A percentile compares a stretch with the other conserved stretches of the same genome.
These are phyloP conservation scores for Plasmodium blacklocki DNA, from an alignment of 169 alveolate genomes.

Conservation along the genomic window DNA sequence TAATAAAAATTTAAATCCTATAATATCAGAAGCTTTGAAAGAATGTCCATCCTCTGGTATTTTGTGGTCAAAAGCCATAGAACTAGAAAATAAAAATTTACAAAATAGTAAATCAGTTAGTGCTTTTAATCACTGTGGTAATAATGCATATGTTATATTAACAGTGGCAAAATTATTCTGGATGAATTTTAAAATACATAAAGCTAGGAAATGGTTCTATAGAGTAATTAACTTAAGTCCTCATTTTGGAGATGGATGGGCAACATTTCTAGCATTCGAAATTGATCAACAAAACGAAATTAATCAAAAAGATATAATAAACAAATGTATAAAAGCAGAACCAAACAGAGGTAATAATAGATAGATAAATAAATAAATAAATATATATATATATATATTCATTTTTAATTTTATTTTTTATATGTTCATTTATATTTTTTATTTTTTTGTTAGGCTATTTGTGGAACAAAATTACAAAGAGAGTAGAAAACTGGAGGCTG, in stretches of 20 bases:
- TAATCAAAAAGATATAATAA: conserved; percentile 84
- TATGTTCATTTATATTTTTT: neutral
- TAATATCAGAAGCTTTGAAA: conserved; percentile 94
- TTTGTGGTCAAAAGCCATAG: conserved; percentile 95
- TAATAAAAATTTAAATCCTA: conserved; percentile 90
- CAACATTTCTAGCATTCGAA: conserved; percentile 93
- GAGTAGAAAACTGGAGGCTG: conserved; percentile 87
- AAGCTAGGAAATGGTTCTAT: conserved; percentile 97
- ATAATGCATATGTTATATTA: conserved; percentile 93
- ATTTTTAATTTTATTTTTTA: neutral
- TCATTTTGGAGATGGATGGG: conserved; percentile 97
- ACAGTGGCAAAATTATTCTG: conserved; percentile 95
- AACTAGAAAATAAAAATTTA: conserved; percentile 84
- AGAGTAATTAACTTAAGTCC: conserved; percentile 93
- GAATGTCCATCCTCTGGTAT: conserved; percentile 97
- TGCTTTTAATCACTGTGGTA: conserved; percentile 95
- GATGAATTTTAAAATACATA: conserved; percentile 92
- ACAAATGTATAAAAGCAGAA: conserved; percentile 87
- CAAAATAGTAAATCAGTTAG: conserved; percentile 91
- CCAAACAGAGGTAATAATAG: conserved; percentile 84
- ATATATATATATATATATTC: neutral
- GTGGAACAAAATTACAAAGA: conserved; percentile 87
- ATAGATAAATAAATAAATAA: neutral
- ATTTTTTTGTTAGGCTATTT: conserved; percentile 78
- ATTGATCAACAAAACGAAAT: conserved; percentile 89